Conservation (phyloP, 192 early-diverging fungal species). For the Phycomyces blakesleeanus region DNA sequence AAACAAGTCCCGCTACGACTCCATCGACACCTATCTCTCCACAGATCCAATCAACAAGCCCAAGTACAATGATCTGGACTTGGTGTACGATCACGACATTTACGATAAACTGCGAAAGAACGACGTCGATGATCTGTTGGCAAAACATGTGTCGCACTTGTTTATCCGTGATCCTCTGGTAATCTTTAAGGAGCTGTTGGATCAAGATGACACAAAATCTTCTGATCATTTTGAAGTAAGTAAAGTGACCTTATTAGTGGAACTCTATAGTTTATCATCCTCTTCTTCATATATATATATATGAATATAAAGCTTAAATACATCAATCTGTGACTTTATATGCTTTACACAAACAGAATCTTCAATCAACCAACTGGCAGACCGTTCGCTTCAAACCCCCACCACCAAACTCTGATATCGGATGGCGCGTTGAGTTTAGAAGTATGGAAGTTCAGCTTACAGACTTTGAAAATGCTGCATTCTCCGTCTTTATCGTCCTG, state of each 20-base stretch:
- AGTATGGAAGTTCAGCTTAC: constrained; percentile 95
- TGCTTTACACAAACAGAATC: constrained; percentile 49
- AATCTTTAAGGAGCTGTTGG: constrained; percentile 84
- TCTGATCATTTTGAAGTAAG: constrained; percentile 93
- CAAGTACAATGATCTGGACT: constrained; percentile 90
- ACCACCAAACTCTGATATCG: constrained; percentile 84
- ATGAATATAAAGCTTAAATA: too few species aligned
- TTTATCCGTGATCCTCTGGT: constrained; percentile 99
- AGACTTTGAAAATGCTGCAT: constrained; percentile 97
- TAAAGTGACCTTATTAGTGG: not conserved
- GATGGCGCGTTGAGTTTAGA: constrained; percentile 98
- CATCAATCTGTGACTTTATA: too few species aligned
- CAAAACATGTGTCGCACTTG: constrained; percentile 89
- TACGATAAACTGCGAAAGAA: constrained; percentile 66
- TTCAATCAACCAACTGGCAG: constrained; percentile 99
- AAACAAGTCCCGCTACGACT: constrained; percentile 94
- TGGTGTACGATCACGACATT: constrained; percentile 79
- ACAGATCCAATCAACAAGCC: constrained; percentile 67
- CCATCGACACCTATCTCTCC: constrained; percentile 86
- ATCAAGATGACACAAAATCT: constrained; percentile 77
- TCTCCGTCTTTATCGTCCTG: constrained; percentile 89
- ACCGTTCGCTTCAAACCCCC: constrained; percentile 99
- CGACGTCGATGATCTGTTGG: constrained; percentile 84
- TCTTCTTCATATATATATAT: too few species aligned
- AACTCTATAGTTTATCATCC: too few species aligned